Conservation (phyloP, 768 basidiomycete genomes). For the Lepiota venenata region DNA sequence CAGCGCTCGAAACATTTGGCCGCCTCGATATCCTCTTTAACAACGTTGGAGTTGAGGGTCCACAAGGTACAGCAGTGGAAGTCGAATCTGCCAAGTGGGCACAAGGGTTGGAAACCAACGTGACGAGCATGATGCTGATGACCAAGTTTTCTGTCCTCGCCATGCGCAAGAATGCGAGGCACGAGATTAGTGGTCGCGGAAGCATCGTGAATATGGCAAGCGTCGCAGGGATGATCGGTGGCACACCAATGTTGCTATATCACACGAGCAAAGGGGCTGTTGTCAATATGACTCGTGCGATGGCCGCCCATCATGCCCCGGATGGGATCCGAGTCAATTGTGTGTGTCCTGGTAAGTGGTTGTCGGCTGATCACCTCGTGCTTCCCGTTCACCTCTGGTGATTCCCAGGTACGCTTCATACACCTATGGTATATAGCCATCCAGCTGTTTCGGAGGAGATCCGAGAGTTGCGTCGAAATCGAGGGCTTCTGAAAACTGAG, state of each 20-base stretch:
- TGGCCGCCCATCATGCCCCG: conserved; percentile 39
- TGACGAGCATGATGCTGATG: conserved; percentile 44
- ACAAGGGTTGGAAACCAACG: conserved; percentile 33
- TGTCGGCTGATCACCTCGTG: background rate
- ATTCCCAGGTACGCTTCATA: conserved; percentile 35
- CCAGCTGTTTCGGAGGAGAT: conserved; percentile 30
- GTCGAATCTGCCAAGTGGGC: conserved; percentile 33
- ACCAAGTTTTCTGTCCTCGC: conserved; percentile 38
- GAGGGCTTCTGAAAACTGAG: conserved; percentile 36
- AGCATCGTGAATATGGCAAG: conserved; percentile 41
- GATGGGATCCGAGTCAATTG: conserved; percentile 38
- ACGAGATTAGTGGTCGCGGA: conserved; percentile 30
- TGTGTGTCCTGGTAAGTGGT: conserved; percentile 34
- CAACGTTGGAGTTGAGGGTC: conserved; percentile 38
- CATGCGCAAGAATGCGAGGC: conserved; percentile 33
- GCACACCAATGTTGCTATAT: conserved; percentile 36
- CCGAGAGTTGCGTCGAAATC: conserved; percentile 31
- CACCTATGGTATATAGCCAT: conserved; percentile 36
- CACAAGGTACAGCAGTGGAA: conserved; percentile 34
- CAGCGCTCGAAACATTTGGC: conserved; percentile 31
- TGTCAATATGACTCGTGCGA: conserved; percentile 41
- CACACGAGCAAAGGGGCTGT: conserved; percentile 41
- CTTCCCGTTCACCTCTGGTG: background rate
- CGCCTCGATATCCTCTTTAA: conserved; percentile 40
- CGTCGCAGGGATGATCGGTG: conserved; percentile 34